Percentiles rank a stretch among this genome's conserved stretches.
phyloP scores from a whole-genome alignment of 371 early-diverging fungal species.

The Umbelopsis sp. region DNA sequence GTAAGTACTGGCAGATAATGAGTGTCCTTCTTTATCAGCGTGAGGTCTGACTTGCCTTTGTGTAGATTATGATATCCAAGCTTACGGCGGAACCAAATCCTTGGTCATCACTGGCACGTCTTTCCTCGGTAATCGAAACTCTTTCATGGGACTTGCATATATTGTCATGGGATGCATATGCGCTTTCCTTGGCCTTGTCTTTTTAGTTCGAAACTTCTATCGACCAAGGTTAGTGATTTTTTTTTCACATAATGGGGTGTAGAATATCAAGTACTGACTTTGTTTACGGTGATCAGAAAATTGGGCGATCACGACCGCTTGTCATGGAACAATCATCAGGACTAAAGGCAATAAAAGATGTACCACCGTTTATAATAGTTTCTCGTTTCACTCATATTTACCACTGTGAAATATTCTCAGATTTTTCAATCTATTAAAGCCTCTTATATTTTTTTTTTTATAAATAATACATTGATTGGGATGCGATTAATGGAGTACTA shows the following conservation, averaged over 20 bases:
- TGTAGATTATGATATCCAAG: slow-evolving; percentile 80
- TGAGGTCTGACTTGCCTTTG: slow-evolving; percentile 9
- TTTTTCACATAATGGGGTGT: not conserved
- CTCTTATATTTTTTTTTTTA: not conserved
- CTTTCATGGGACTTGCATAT: slow-evolving; percentile 94
- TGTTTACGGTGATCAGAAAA: slow-evolving; percentile 58
- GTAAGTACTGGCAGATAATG: slow-evolving; percentile 28
- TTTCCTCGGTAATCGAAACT: slow-evolving; percentile 93
- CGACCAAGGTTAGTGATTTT: slow-evolving; percentile 77
- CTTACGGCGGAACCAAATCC: slow-evolving; percentile 93
- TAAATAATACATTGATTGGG: not conserved
- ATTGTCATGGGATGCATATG: slow-evolving; percentile 88
- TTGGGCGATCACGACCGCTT: slow-evolving; percentile 96
- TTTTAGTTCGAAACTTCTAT: slow-evolving; percentile 87
- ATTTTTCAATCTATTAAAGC: slow-evolving; percentile 5
- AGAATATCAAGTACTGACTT: not conserved
- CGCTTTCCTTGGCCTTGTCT: slow-evolving; percentile 84
- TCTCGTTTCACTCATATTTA: not conserved
- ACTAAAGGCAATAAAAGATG: not conserved
- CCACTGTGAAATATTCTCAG: not conserved
- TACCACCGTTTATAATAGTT: not conserved
- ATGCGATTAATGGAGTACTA: not conserved
- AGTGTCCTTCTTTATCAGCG: not conserved
- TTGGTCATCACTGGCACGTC: slow-evolving; percentile 94
- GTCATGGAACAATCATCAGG: slow-evolving; percentile 79